Conservation (phyloP, 2,329 filamentous ascomycete genomes). For the Talaromyces rugulosus region DNA sequence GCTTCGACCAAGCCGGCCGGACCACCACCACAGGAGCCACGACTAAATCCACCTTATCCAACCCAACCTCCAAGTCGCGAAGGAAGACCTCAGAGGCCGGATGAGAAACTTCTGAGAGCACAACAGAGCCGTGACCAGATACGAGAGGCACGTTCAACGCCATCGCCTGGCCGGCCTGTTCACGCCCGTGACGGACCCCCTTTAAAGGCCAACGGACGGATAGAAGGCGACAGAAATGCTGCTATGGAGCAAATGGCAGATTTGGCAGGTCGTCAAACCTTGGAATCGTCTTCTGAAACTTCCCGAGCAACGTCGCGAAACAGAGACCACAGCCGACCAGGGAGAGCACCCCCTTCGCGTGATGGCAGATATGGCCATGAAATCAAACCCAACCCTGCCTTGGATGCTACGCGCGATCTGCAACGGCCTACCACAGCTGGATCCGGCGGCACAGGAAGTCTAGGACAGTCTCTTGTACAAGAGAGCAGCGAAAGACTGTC, state of each 20-base stretch:
- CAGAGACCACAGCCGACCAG: constrained; percentile 19
- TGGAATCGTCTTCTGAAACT: constrained; percentile 10
- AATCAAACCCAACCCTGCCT: constrained; percentile 16
- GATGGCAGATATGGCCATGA: constrained; percentile 22
- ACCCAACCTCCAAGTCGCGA: constrained; percentile 35
- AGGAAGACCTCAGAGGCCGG: constrained; percentile 27
- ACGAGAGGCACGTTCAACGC: constrained; percentile 26
- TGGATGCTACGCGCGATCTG: constrained; percentile 20
- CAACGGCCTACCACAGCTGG: constrained; percentile 27
- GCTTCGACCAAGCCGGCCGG: constrained; percentile 17
- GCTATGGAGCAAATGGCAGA: constrained; percentile 17
- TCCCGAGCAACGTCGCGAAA: constrained; percentile 15
- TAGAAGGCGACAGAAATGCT: background rate
- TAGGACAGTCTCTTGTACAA: constrained; percentile 26
- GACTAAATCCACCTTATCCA: constrained; percentile 26
- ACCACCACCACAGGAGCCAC: constrained; percentile 25
- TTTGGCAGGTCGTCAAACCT: constrained; percentile 14
- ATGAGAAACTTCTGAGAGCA: constrained; percentile 33
- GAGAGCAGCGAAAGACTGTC: constrained; percentile 29
- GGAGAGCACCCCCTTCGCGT: constrained; percentile 24
- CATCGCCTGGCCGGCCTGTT: constrained; percentile 14
- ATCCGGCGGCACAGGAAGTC: constrained; percentile 19
- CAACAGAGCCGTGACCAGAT: constrained; percentile 38
- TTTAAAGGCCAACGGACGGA: constrained; percentile 3
- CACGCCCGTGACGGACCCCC: constrained; percentile 3